Percentiles rank a stretch among this genome's conserved stretches.
Conservation (phyloP, 2,329 filamentous ascomycete species). For the Chaetomium globosum region DNA sequence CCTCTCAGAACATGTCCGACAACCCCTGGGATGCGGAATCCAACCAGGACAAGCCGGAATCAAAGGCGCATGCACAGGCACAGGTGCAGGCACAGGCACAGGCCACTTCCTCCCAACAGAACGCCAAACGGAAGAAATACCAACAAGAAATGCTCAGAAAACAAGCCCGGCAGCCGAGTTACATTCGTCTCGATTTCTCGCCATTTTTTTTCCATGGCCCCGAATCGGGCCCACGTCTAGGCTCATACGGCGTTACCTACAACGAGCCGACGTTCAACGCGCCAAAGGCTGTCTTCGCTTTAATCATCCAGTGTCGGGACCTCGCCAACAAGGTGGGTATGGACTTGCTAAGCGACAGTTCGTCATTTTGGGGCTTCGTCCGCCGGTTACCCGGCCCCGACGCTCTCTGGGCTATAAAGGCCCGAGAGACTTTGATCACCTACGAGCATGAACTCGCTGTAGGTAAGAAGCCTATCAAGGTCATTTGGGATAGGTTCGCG, state of each 20-base stretch:
- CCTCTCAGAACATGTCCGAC: background rate
- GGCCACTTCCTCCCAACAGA: background rate
- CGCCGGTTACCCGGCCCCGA: constrained; percentile 33
- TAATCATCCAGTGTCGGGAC: constrained; percentile 23
- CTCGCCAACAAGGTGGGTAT: constrained; percentile 29
- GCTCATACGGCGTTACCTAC: constrained; percentile 32
- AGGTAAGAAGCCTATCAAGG: background rate
- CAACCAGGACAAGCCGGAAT: background rate
- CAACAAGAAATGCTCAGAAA: background rate
- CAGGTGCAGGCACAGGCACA: background rate
- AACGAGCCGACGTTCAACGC: constrained; percentile 33
- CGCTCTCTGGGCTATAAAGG: constrained; percentile 34
- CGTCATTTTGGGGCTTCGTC: constrained; percentile 33
- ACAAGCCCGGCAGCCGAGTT: background rate
- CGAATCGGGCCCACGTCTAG: constrained; percentile 15
- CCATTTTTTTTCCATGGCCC: constrained; percentile 33
- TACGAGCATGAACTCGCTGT: constrained; percentile 6
- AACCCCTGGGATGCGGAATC: background rate
- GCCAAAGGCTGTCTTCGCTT: constrained; percentile 30
- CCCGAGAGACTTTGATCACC: constrained; percentile 30
- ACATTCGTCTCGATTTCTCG: constrained; percentile 31
- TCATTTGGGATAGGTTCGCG: constrained; percentile 1
- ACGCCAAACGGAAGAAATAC: background rate
- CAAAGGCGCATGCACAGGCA: background rate
- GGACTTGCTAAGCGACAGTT: constrained; percentile 35